Base-by-base conservation (phyloP, 495 filamentous ascomycete species). In the Lepraria neglecta region DNA sequence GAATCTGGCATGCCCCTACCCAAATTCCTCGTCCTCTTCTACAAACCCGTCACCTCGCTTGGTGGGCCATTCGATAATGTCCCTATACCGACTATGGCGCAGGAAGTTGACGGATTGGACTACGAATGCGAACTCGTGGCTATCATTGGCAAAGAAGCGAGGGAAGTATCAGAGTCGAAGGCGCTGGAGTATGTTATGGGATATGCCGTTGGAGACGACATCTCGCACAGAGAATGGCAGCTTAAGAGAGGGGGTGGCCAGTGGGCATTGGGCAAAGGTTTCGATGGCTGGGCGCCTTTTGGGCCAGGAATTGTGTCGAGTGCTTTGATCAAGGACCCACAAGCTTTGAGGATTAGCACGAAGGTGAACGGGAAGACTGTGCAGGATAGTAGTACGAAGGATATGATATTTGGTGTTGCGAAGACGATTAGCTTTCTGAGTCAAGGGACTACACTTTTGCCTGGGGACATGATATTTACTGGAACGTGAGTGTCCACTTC, bases 271-370 rank as follows among this genome's bases (percentile, higher is more conserved):
- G 90, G 90, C 1, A 95, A 95, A 71, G 86, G 89, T 3, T 94
- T 91, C 67, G 90, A 95, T 74, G 87, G 87, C 48, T 94, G 89
- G 89, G 90, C 89, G n/a, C 90, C 90, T 0, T 87, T 82, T 65
- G 90, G 90, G 3, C 90, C 90, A 15, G 89, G 87, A 0, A 90
- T 94, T 65, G 87, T 91, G 24, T 84, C 80, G 42, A 74, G 76
- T 56, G 73, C 71, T n/a, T 46, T 91, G 61, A 87, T 94, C 65
- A 70, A 75, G 40, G 83, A 92, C 68, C 89, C 89, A 0, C 87
- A 90, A 71, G 75, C 71, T 19, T 71, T 91, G 59, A 75, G 73
- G 31, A 90, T 92, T 50, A 73, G 72, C 47, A 89, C 86, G 0
- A 84, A 80, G 62, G 64, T 94, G 42, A 95, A 95, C 71, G 90